Conservation (phyloP, 148 eudicot species). For the Pouteria glomerata region DNA sequence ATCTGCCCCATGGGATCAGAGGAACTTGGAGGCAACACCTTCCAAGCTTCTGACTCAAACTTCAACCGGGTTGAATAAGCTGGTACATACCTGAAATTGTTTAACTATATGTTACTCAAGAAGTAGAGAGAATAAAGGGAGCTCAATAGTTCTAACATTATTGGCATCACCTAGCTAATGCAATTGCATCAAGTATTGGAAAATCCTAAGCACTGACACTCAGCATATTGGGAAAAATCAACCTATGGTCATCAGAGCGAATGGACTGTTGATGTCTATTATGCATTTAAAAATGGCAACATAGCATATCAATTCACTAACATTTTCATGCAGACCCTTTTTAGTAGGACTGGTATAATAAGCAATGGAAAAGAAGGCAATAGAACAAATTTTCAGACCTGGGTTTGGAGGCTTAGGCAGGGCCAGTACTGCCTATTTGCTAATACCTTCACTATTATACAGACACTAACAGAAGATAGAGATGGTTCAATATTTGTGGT, state of each 20-base stretch:
- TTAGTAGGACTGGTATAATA: not conserved
- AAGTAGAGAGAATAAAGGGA: not conserved
- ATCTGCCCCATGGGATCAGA: slow-evolving; percentile 64
- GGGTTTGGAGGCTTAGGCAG: not conserved
- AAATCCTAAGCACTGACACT: not conserved
- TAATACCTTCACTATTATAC: not conserved
- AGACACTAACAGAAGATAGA: not conserved
- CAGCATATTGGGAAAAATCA: not conserved
- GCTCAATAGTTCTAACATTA: not conserved
- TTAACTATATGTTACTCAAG: not conserved
- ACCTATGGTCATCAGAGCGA: too few species aligned
- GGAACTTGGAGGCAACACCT: slow-evolving; percentile 50
- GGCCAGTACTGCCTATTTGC: not conserved
- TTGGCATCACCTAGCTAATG: not conserved
- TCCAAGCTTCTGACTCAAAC: slow-evolving; percentile 69
- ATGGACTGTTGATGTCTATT: not conserved
- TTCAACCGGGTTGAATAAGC: slow-evolving; percentile 87
- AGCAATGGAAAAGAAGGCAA: not conserved
- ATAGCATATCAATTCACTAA: not conserved
- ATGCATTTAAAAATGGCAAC: not conserved
- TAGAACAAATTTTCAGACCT: not conserved
- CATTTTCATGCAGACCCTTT: not conserved
- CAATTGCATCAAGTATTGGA: not conserved
- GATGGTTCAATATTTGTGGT: not conserved
- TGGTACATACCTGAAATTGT: slow-evolving; percentile 70